Evolutionary conservation across 2,329 filamentous ascomycete species (phyloP), one percentile per base, ranked within the genome.

Genomic region (Colletotrichum plurivorum): DNA sequence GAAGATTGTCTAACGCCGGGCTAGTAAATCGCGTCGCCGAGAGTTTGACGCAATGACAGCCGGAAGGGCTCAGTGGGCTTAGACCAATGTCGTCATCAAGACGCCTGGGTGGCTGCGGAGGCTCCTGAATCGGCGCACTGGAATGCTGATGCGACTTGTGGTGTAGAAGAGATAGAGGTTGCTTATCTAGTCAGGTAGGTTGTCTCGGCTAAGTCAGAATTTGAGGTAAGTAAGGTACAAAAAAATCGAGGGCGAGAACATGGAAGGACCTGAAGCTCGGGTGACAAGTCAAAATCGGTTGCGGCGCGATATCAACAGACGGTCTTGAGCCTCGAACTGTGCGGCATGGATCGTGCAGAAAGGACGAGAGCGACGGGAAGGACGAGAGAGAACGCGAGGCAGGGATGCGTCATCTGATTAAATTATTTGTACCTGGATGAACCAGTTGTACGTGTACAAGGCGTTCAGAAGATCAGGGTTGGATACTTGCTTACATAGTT

Each of bases 1-100:
- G 15, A 53, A 27, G 49, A 52, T 56, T 18, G 8, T 36, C 31
- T 36, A 25, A 46, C 25, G 46, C 25, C 45, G 57, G 41, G 66
- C 61, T 68, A 65, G 53, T 59, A 61, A 31, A 27, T 36, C 22
- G 36, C 45, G 53, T 52, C 41, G 61, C 60, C 4, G 41, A 45
- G 43, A 16, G 54, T 55, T 66, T 69, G 66, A 66, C 66, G 66
- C 62, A 69, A 66, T 66, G 12, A 51, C 43, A 27, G 31, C 49
- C 18, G 51, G 27, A 55, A 51, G 51, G 31, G 66, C 43, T 60
- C 18, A 36, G 51, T 36, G 31, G 55, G 62, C 61, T 68, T 43
- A 66, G 61, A 69, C 62, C 55, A 60, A 66, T 69, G 66, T 66
- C 66, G 62, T 69, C 62, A 69, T 69, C 41, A 41, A 31, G 31